A percentile compares a stretch with the other conserved stretches of the same genome.
These are phyloP conservation scores for Cyberlindnera mrakii DNA, from an alignment of 805 yeast genomes.

Conservation along the genomic window DNA sequence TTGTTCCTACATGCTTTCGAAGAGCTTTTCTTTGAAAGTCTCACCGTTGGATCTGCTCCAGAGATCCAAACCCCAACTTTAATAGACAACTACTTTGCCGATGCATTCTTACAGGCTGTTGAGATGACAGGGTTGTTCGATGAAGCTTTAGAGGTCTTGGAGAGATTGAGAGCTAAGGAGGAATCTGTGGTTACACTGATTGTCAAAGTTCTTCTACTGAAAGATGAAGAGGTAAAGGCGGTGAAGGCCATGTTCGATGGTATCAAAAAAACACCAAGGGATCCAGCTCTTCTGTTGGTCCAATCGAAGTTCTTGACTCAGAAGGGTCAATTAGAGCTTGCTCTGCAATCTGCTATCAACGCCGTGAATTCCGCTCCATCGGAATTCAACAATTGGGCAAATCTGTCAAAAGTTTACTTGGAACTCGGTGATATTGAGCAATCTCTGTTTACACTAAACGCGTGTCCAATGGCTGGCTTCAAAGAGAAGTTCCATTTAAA, in stretches of 20 bases:
- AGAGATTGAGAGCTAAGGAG: slow-evolving; percentile 43
- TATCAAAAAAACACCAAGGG: slow-evolving; percentile 43
- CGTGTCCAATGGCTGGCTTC: slow-evolving; percentile 73
- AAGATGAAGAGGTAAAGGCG: slow-evolving; percentile 56
- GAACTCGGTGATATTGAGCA: slow-evolving; percentile 61
- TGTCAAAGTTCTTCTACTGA: slow-evolving; percentile 45
- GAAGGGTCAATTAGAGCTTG: slow-evolving; percentile 48
- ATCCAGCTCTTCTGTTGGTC: slow-evolving; percentile 45
- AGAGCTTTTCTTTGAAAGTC: slow-evolving; percentile 58
- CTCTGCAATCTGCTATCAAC: slow-evolving; percentile 51
- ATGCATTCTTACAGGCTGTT: slow-evolving; percentile 61
- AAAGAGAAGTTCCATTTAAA: slow-evolving; percentile 60
- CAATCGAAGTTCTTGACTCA: slow-evolving; percentile 54
- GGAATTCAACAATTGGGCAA: slow-evolving; percentile 69
- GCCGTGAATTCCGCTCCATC: slow-evolving; percentile 73
- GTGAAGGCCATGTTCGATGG: slow-evolving; percentile 46
- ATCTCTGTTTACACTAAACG: slow-evolving; percentile 65
- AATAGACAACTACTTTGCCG: slow-evolving; percentile 64
- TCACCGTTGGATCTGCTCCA: slow-evolving; percentile 58
- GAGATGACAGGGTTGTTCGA: slow-evolving; percentile 61
- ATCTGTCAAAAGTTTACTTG: slow-evolving; percentile 58
- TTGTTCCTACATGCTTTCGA: slow-evolving; percentile 62
- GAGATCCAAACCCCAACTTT: slow-evolving; percentile 65
- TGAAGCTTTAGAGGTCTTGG: slow-evolving; percentile 53
- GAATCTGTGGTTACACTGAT: slow-evolving; percentile 53